Evolutionary conservation across 2,329 filamentous ascomycete genomes (phyloP), one percentile per base, ranked within the genome.

Genomic region (Purpureocillium lavendulum): DNA sequence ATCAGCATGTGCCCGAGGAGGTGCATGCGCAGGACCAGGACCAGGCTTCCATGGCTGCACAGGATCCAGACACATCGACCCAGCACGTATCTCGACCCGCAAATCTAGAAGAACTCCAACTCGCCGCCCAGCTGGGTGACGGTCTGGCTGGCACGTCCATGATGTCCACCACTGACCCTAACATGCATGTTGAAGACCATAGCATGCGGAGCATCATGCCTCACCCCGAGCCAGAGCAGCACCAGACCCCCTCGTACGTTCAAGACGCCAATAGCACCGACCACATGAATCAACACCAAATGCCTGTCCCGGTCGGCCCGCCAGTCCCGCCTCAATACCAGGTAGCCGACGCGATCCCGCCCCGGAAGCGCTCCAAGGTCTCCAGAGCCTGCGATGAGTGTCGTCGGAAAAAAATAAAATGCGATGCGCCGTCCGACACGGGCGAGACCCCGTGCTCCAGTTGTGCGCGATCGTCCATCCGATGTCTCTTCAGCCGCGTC

Each of bases 321-420:
- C 54, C 60, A 36, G 53, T 65, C 41, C 47, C 62, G 40, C 51
- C 56, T 3, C 56, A 61, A 31, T 66, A 65, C 38, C 59, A 62
- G 16, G 56, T 66, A 35, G 70, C 71, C 30, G 80, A 82, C 46
- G 71, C 70, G 42, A 78, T 79, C 10, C 75, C 80, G 12, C 82
- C 82, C 0, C 70, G 82, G 45, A 92, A 92, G 58, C 73, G 87
- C 43, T 85, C 83, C 6, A 94, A 94, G 59, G 87, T 92, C 6
- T 94, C 87, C 10, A 75, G 87, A 30, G 88, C 87, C 2, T 95
- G 87, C 53, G 87, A 95, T 55, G 87, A 94, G 56, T 94, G 87
- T 56, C 75, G 88, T 33, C 76, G 87, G 40, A 94, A 94, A 62
- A 94, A 90, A 67, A 87, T 94, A 43, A 86, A 87, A 54, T 95